A percentile compares a stretch with the other conserved stretches of the same genome.
Evolutionary conservation across 768 basidiomycete genomes (phyloP).

Genomic region (Lactarius deliciosus): DNA sequence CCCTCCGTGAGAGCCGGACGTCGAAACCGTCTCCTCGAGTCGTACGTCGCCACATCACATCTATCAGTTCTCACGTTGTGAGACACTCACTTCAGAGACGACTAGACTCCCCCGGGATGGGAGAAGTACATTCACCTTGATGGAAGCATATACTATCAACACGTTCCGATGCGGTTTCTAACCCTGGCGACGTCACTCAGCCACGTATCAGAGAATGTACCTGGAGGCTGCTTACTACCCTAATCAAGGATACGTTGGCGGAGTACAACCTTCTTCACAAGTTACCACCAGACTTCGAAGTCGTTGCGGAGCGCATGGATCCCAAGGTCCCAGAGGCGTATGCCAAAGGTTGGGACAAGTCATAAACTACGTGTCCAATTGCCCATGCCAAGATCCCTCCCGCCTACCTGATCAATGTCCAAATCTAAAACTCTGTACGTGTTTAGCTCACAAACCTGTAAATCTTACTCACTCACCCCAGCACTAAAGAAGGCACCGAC

Average conservation of each 20-base stretch:
- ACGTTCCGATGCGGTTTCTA: neutral
- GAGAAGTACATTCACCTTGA: constrained; percentile 10
- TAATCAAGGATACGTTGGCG: neutral
- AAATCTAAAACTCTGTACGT: constrained; percentile 8
- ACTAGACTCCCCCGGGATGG: constrained; percentile 4
- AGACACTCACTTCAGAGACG: constrained; percentile 2
- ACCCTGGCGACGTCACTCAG: constrained; percentile 18
- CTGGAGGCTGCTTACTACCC: neutral
- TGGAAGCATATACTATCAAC: constrained; percentile 11
- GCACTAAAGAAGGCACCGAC: constrained; percentile 5
- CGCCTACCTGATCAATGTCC: constrained; percentile 6
- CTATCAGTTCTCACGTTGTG: neutral
- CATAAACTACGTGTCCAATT: constrained; percentile 16
- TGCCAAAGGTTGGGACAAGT: constrained; percentile 7
- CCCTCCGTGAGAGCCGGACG: neutral
- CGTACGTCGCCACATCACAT: neutral
- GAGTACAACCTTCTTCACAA: constrained; percentile 6
- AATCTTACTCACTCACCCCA: neutral
- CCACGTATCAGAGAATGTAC: constrained; percentile 14
- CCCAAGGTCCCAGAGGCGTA: constrained; percentile 15
- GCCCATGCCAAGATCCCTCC: constrained; percentile 5
- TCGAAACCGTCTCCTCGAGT: constrained; percentile 10
- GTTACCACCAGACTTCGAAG: constrained; percentile 15
- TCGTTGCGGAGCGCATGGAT: constrained; percentile 18
- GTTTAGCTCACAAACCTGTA: neutral